These are phyloP conservation scores for Orychophragmus violaceus DNA, from an alignment of 345 rosid genomes.

Conservation along the genomic window DNA sequence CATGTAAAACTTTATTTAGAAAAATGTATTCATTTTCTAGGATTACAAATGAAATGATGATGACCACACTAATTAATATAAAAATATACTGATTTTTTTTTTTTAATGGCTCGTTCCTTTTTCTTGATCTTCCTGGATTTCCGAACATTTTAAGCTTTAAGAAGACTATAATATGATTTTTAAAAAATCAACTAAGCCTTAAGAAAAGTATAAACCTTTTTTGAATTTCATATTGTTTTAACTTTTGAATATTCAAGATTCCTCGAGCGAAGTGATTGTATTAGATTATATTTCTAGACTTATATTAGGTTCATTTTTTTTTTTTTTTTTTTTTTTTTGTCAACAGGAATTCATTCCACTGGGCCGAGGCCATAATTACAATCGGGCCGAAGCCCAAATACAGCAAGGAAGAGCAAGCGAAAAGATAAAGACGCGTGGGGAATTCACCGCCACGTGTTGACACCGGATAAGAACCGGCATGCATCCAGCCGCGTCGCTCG, in stretches of 20 bases:
- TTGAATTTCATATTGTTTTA: not conserved
- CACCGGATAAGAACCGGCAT: too few relatives aligned
- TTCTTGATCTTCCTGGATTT: conserved; percentile 21
- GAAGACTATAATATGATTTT: not conserved
- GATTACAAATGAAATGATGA: not conserved
- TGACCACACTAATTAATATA: not conserved
- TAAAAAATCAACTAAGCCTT: not conserved
- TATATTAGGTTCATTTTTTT: conserved; percentile 3
- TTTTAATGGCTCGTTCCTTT: conserved; percentile 8
- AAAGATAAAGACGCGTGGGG: too few relatives aligned
- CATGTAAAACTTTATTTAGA: not conserved
- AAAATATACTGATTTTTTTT: not conserved
- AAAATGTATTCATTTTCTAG: not conserved
- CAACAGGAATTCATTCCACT: too few relatives aligned
- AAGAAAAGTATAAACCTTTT: not conserved
- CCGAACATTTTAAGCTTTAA: conserved; percentile 21
- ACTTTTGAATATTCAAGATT: not conserved
- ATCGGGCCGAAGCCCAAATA: too few relatives aligned
- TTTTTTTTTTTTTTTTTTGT: too few relatives aligned
- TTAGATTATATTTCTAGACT: conserved; percentile 4
- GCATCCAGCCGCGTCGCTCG: too few relatives aligned
- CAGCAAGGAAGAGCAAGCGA: too few relatives aligned
- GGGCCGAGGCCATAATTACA: too few relatives aligned
- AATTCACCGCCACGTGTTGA: too few relatives aligned
- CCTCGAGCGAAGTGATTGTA: conserved; percentile 27